phyloP scores from a whole-genome alignment of 805 yeast genomes.

The Monosporozyma servazzii region DNA sequence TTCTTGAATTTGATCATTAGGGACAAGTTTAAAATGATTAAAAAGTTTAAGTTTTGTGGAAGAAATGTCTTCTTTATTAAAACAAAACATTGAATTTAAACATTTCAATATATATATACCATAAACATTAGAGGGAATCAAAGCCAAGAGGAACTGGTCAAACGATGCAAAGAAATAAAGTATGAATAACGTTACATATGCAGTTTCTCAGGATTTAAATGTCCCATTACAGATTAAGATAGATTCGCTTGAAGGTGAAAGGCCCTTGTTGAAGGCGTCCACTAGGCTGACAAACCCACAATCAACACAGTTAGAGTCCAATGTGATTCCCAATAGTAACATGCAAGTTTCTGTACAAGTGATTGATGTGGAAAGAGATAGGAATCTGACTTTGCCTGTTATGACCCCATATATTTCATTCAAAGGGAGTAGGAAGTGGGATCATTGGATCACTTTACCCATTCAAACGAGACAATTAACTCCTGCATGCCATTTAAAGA shows the following conservation, averaged over 20 bases:
- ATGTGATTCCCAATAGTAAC: constrained; percentile 30
- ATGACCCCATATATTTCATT: constrained; percentile 42
- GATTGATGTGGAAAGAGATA: constrained; percentile 32
- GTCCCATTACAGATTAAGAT: constrained; percentile 42
- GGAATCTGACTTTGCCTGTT: constrained; percentile 42
- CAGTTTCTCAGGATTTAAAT: constrained; percentile 47
- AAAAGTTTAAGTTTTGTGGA: neutral
- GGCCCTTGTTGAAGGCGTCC: constrained; percentile 35
- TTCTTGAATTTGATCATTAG: neutral
- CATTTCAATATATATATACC: too few species aligned
- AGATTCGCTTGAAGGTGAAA: constrained; percentile 38
- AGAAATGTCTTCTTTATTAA: neutral
- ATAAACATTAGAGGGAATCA: neutral
- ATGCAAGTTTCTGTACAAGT: constrained; percentile 40
- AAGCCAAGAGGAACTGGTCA: neutral
- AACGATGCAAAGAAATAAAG: neutral
- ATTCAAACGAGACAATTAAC: constrained; percentile 65
- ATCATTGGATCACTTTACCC: constrained; percentile 66
- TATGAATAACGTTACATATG: constrained; percentile 38
- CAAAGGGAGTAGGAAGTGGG: constrained; percentile 46
- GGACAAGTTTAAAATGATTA: neutral
- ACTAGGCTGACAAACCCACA: constrained; percentile 41
- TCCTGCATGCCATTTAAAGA: constrained; percentile 45
- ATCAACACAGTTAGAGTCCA: constrained; percentile 34
- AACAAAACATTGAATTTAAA: neutral